Conservation (phyloP, 257 asterid genomes). For the Eustoma russellianum region DNA sequence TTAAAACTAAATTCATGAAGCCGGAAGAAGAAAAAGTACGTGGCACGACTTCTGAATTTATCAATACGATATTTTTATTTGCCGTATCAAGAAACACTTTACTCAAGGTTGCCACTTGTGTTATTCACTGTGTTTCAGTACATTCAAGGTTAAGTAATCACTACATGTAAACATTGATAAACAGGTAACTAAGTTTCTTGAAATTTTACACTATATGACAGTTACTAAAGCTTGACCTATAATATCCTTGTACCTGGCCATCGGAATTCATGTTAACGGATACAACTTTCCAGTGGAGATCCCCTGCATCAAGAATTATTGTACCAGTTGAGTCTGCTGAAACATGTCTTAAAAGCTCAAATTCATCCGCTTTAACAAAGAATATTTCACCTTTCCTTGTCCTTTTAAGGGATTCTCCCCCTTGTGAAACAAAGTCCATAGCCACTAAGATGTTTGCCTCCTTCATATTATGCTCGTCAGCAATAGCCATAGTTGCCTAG, state of each 20-base stretch:
- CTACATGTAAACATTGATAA: too few species aligned
- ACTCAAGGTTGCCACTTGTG: too few species aligned
- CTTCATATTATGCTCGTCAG: constrained; percentile 34
- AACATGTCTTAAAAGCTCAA: constrained; percentile 6
- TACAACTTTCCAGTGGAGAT: constrained; percentile 85
- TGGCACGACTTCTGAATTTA: too few species aligned
- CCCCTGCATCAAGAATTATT: constrained; percentile 43
- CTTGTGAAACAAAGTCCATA: constrained; percentile 48
- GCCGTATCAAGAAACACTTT: too few species aligned
- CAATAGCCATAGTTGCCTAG: constrained; percentile 29
- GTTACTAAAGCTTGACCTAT: too few species aligned
- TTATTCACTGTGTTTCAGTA: too few species aligned
- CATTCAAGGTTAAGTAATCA: too few species aligned
- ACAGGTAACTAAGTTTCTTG: too few species aligned
- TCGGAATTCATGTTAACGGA: constrained; percentile 58
- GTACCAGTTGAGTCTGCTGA: neutral
- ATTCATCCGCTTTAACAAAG: neutral
- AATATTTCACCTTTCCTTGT: constrained; percentile 73
- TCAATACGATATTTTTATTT: too few species aligned
- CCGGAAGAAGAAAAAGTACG: too few species aligned
- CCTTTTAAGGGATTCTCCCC: constrained; percentile 73
- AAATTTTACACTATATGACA: too few species aligned
- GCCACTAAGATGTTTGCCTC: constrained; percentile 33
- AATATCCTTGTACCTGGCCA: constrained; percentile 36
- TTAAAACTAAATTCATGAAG: too few species aligned